Evolutionary conservation across 2,329 filamentous ascomycete species (phyloP).

Genomic region (Alternaria incomplexa): DNA sequence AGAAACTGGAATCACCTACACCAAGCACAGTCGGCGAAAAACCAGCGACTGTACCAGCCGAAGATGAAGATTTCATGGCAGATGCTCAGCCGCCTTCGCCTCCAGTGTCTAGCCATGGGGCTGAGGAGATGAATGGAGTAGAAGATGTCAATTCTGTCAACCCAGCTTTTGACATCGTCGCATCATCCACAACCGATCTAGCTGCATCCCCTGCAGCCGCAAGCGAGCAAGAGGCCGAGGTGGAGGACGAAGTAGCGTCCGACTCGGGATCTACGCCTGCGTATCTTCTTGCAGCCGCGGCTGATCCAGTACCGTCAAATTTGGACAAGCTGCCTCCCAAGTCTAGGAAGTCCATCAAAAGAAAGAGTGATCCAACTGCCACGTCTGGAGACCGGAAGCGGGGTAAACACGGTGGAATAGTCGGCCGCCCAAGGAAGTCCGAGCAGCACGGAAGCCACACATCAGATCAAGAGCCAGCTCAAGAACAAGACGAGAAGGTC

Average conservation of each 20-base stretch:
- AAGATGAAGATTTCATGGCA: not conserved
- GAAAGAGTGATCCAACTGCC: constrained; percentile 20
- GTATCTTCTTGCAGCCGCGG: constrained; percentile 25
- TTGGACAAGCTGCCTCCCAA: constrained; percentile 28
- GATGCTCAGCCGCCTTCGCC: not conserved
- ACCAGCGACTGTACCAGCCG: not conserved
- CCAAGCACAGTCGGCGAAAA: not conserved
- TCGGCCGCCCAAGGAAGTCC: constrained; percentile 23
- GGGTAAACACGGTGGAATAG: constrained; percentile 16
- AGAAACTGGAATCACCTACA: not conserved
- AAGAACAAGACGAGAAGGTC: not conserved
- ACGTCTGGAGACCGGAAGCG: constrained; percentile 16
- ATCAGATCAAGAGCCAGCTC: not conserved
- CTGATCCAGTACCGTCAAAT: constrained; percentile 25
- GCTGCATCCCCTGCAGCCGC: not conserved
- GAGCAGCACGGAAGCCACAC: not conserved
- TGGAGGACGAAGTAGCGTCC: not conserved
- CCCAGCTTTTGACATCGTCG: not conserved
- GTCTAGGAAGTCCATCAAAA: constrained; percentile 15
- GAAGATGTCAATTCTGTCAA: not conserved
- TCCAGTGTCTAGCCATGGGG: not conserved
- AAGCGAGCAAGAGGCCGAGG: not conserved
- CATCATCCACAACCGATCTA: not conserved
- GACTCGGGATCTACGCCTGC: not conserved
- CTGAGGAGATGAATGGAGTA: not conserved